Base-by-base conservation (phyloP, 179 eudicot genomes). In the Carnegiea gigantea region DNA sequence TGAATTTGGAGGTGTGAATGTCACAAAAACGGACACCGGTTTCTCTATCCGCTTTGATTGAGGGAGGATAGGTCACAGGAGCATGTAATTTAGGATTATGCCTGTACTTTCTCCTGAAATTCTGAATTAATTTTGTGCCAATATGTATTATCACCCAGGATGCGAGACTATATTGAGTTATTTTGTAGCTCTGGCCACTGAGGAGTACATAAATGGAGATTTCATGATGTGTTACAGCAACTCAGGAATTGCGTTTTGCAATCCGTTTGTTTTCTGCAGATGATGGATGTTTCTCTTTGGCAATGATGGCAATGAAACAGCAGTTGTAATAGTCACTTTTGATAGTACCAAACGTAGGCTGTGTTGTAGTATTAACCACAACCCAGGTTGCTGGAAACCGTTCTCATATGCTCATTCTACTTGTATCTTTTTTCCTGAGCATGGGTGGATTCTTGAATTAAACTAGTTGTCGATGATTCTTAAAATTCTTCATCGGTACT, bases 1-100 rank as follows among this genome's bases (percentile, higher is more conserved):
- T 1, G 93, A 92, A 15, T 94, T 90, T 84, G 95, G 53, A 9
- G 81, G 92, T 17, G 82, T 87, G 13, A 77, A 89, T 74, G 87
- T 90, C 51, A 89, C 91, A 0, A 83, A 83, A 75, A 92, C 92
- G 1, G 88, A 85, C 13, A 49, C 87, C 43, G 99, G 96, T 11
- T 96, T 92, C 76, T 89, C 97, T 4, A 80, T 96, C 80, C 91
- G 88, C 53, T 96, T 96, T 57, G 85, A 91, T 78, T 93, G 90
- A 90, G 77, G 80, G 15, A 13, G 53, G 53, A 48, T 48, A 17
- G 59, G 60, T 53, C 12, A 9, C 36, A 44, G 23, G 64, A 62
- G 72, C 78, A 77, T 77, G 81, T 77, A 77, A 57, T 5, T 26
- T 75, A 75, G 78, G 17, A 75, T 30, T 26, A 74, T 23, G 40